phyloP scores from a whole-genome alignment of 2,329 filamentous ascomycete species.

The Coleophoma crateriformis region DNA sequence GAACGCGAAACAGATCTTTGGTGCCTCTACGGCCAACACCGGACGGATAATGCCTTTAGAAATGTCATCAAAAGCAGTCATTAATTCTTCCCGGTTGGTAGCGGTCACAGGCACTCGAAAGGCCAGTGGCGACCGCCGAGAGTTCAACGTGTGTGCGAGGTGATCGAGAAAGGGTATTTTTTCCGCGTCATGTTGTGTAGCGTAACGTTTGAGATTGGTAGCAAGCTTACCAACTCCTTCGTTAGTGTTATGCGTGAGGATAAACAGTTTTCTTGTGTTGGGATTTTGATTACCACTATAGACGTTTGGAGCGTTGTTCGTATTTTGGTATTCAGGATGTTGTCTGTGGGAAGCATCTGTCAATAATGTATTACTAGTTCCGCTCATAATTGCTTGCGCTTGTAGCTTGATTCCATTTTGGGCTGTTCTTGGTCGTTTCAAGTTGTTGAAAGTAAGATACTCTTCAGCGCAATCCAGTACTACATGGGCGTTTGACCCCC shows the following conservation, averaged over 20 bases:
- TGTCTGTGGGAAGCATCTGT: no score
- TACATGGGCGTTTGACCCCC: constrained; percentile 9
- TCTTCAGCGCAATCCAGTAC: constrained; percentile 1
- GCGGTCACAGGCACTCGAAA: constrained; percentile 4
- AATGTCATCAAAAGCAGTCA: background rate
- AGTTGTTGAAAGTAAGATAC: background rate
- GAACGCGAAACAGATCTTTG: background rate
- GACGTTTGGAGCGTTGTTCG: no score
- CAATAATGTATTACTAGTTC: no score
- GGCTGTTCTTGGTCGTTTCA: no score
- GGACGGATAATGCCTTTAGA: background rate
- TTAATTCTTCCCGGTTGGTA: background rate
- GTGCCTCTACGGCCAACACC: background rate
- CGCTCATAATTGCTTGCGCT: no score
- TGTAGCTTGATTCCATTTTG: no score
- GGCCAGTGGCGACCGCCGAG: constrained; percentile 1
- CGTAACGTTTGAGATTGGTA: background rate
- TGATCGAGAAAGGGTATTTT: background rate
- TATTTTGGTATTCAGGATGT: no score
- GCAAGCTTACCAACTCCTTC: background rate
- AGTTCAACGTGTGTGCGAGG: constrained; percentile 5
- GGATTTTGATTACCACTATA: no score
- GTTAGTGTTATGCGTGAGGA: background rate
- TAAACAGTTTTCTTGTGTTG: background rate
- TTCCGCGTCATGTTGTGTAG: no score